These are phyloP conservation scores for Botrytis fabae DNA, from an alignment of 2,329 filamentous ascomycete species.

Conservation along the genomic window DNA sequence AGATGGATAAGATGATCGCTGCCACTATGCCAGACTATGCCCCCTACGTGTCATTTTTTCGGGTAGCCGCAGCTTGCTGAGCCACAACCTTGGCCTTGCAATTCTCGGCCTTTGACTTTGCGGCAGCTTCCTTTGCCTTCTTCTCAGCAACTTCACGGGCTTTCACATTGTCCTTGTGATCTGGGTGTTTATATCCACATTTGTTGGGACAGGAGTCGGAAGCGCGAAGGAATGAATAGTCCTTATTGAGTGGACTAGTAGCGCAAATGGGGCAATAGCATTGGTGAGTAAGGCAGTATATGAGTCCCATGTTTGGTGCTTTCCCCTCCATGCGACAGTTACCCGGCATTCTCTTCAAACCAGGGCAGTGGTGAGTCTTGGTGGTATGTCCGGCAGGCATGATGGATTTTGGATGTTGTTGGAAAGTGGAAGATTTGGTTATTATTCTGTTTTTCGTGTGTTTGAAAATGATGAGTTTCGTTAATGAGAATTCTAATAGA, in stretches of 20 bases:
- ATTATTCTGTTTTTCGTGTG: background rate
- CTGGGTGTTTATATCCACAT: background rate
- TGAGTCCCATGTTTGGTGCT: rapidly evolving
- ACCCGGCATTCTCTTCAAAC: background rate
- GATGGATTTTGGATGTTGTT: background rate
- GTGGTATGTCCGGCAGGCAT: background rate
- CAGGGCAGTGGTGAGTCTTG: background rate
- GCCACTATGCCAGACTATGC: background rate
- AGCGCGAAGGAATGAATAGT: background rate
- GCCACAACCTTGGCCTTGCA: background rate
- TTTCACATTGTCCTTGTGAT: background rate
- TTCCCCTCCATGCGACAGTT: background rate
- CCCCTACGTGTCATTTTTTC: background rate
- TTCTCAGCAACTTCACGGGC: background rate
- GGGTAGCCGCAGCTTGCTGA: background rate
- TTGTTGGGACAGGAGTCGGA: background rate
- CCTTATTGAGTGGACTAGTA: rapidly evolving
- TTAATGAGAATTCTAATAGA: background rate
- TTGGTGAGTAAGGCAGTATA: background rate
- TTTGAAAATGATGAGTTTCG: background rate
- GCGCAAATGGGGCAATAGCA: background rate
- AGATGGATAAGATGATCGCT: background rate
- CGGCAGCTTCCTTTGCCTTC: background rate
- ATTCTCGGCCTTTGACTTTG: background rate
- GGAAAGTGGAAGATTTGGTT: background rate